phyloP scores from a whole-genome alignment of 164 flowering plant genomes.

The Aristolochia contorta region DNA sequence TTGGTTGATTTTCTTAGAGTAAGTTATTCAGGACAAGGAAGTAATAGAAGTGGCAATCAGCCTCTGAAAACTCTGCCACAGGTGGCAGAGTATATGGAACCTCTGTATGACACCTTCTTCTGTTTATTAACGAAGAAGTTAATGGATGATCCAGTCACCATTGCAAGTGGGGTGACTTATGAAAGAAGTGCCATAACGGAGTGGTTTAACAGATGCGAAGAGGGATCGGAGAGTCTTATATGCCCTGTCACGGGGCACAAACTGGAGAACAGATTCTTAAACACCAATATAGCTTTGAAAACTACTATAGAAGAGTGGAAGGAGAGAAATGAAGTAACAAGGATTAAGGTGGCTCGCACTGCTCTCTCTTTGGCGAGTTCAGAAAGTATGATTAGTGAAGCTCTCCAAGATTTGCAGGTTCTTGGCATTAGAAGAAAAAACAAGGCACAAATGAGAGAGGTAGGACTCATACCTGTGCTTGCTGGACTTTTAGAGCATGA shows the following conservation, averaged over 20 bases:
- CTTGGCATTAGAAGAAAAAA: conserved; percentile 36
- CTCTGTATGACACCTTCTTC: conserved; percentile 47
- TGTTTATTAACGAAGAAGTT: conserved; percentile 65
- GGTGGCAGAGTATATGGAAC: conserved; percentile 45
- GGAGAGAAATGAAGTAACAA: conserved; percentile 55
- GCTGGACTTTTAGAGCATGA: conserved; percentile 28
- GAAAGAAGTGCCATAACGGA: conserved; percentile 48
- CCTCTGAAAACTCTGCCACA: conserved; percentile 23
- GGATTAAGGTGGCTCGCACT: conserved; percentile 51
- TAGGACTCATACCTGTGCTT: conserved; percentile 48
- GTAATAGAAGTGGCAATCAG: conserved; percentile 11
- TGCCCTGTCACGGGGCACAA: conserved; percentile 61
- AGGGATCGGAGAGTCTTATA: conserved; percentile 19
- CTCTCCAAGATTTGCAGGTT: conserved; percentile 42
- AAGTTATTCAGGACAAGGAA: conserved; percentile 10
- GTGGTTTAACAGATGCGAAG: conserved; percentile 35
- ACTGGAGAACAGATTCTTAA: conserved; percentile 27
- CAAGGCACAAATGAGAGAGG: conserved; percentile 29
- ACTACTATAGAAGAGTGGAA: conserved; percentile 65
- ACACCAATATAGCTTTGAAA: conserved; percentile 50
- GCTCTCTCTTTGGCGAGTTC: conserved; percentile 58
- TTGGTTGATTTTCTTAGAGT: conserved; percentile 16
- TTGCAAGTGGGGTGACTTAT: conserved; percentile 59
- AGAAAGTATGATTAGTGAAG: conserved; percentile 50
- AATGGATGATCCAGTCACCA: conserved; percentile 77